These are phyloP conservation scores for Thermoascus crustaceus DNA, from an alignment of 2,329 filamentous ascomycete genomes.

Conservation along the genomic window DNA sequence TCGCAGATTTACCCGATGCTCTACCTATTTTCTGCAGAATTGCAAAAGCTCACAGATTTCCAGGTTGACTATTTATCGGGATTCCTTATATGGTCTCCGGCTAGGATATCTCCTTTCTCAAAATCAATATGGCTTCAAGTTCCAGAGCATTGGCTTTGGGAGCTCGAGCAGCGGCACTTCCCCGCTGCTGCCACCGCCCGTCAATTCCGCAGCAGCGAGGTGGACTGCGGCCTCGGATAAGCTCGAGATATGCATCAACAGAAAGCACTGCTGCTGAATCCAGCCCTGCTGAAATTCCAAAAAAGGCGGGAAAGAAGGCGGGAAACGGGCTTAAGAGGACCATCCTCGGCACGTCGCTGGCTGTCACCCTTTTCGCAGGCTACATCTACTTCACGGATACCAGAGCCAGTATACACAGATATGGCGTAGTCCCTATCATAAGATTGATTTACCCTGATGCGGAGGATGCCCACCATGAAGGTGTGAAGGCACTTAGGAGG, in stretches of 20 bases:
- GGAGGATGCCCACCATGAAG: conserved; percentile 84
- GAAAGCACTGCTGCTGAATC: conserved; percentile 10
- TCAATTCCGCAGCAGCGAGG: conserved; percentile 12
- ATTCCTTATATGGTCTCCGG: not conserved
- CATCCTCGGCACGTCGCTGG: conserved; percentile 43
- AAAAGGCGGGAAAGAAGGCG: conserved; percentile 20
- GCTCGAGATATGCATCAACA: conserved; percentile 17
- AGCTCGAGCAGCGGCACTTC: conserved; percentile 15
- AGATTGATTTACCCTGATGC: conserved; percentile 37
- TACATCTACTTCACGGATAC: conserved; percentile 71
- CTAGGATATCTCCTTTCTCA: not conserved
- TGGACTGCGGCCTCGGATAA: conserved; percentile 9
- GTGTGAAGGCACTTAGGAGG: conserved; percentile 61
- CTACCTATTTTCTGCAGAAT: not conserved
- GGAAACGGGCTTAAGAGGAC: conserved; percentile 21
- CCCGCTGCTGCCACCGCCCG: conserved; percentile 18
- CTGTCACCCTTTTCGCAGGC: conserved; percentile 39
- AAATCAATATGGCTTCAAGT: not conserved
- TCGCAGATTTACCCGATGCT: no score
- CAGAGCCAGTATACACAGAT: conserved; percentile 61
- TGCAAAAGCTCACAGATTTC: not conserved
- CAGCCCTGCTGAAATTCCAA: conserved; percentile 12
- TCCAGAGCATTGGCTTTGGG: not conserved
- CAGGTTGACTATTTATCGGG: not conserved
- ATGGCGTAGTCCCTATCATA: conserved; percentile 47